A percentile compares a stretch with the other conserved stretches of the same genome.
Conservation (phyloP, 1,139 yeast species). For the Protomyces gravidus region DNA sequence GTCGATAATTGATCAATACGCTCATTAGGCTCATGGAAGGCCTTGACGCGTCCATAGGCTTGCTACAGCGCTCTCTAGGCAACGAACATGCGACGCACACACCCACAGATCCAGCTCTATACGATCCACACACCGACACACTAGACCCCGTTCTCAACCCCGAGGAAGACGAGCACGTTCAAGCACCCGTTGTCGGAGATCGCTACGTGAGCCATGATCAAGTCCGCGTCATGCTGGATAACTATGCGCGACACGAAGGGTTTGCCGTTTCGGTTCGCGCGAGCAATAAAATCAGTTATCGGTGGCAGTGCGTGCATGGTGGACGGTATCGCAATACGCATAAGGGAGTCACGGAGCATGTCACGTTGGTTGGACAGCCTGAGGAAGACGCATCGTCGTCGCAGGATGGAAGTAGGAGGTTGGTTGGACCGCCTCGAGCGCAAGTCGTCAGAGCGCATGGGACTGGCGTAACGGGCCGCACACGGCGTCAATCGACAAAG, state of each 20-base stretch:
- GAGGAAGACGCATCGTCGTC: not conserved
- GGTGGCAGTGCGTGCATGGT: conserved; percentile 22
- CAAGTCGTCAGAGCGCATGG: not conserved
- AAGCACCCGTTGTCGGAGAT: conserved; percentile 13
- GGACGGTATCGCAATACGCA: conserved; percentile 11
- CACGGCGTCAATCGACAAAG: conserved; percentile 5
- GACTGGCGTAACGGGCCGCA: conserved; percentile 3
- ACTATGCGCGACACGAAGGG: conserved; percentile 7
- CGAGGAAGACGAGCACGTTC: conserved; percentile 2
- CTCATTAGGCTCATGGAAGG: too few species aligned
- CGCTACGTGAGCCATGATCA: conserved; percentile 13
- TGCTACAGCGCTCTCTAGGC: too few species aligned
- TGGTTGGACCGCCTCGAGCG: not conserved
- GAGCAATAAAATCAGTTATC: conserved; percentile 7
- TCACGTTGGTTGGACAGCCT: not conserved
- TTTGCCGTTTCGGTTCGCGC: conserved; percentile 15
- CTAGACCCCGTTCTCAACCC: not conserved
- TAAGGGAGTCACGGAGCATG: not conserved
- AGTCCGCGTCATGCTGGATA: conserved; percentile 8
- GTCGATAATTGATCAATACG: too few species aligned
- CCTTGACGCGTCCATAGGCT: too few species aligned
- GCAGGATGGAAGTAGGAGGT: not conserved
- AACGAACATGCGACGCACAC: too few species aligned
- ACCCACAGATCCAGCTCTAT: too few species aligned
- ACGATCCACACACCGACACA: too few species aligned